These are phyloP conservation scores for Triticum turgidum DNA, from an alignment of 176 grass and related monocot species.

Conservation along the genomic window DNA sequence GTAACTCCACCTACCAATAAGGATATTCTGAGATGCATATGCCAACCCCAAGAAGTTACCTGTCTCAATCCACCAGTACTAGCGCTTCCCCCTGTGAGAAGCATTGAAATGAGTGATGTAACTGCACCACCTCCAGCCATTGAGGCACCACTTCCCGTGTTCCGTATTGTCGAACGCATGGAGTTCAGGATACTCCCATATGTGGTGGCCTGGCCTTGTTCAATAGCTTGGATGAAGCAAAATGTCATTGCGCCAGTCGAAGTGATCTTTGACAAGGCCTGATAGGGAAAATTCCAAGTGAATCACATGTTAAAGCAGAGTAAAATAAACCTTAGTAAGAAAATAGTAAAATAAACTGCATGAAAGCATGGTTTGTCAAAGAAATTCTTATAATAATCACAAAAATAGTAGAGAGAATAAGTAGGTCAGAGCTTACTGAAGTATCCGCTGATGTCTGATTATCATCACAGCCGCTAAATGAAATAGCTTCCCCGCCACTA, in stretches of 20 bases:
- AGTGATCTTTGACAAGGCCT: constrained; percentile 92
- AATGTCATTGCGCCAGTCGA: constrained; percentile 98
- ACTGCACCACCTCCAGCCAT: constrained; percentile 54
- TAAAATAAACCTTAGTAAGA: not conserved
- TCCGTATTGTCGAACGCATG: constrained; percentile 79
- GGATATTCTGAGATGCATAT: not conserved
- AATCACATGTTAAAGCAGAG: constrained; percentile 15
- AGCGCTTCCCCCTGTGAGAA: constrained; percentile 65
- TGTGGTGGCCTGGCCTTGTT: constrained; percentile 62
- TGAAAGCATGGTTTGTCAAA: not conserved
- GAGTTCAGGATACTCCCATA: constrained; percentile 90
- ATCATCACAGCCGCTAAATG: constrained; percentile 96
- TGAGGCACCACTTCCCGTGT: constrained; percentile 46
- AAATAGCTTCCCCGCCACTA: constrained; percentile 91
- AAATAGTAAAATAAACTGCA: constrained; percentile 1
- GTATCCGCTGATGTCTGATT: constrained; percentile 96
- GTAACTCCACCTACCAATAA: not conserved
- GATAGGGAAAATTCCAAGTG: constrained; percentile 24
- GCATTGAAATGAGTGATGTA: constrained; percentile 79
- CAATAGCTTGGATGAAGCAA: constrained; percentile 98
- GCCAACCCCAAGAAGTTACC: constrained; percentile 44
- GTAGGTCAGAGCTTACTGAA: constrained; percentile 53
- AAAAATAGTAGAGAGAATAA: constrained; percentile 7
- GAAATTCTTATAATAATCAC: not conserved
- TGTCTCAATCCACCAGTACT: constrained; percentile 64